phyloP scores from a whole-genome alignment of 257 asterid genomes.

The Ophiorrhiza pumila region DNA sequence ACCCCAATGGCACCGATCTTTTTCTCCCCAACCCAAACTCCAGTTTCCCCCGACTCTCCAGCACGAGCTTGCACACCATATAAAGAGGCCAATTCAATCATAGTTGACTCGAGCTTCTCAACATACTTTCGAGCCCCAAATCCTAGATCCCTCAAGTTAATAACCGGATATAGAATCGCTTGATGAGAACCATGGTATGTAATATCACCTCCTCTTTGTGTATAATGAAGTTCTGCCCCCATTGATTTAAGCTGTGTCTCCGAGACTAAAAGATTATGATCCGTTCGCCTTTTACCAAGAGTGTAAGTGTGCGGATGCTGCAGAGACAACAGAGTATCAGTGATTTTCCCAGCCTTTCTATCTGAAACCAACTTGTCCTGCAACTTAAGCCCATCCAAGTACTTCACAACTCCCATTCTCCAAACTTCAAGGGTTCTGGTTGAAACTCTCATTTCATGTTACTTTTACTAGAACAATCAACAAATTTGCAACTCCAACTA shows the following conservation, averaged over 20 bases:
- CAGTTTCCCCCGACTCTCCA: constrained; percentile 55
- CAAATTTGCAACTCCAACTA: neutral
- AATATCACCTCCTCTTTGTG: constrained; percentile 76
- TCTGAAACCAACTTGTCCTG: constrained; percentile 52
- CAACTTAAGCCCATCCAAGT: constrained; percentile 56
- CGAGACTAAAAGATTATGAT: constrained; percentile 49
- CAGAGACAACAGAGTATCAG: constrained; percentile 48
- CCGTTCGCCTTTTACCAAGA: constrained; percentile 63
- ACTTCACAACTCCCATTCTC: constrained; percentile 58
- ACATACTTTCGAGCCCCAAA: constrained; percentile 68
- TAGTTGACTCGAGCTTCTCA: constrained; percentile 63
- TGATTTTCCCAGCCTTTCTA: constrained; percentile 45
- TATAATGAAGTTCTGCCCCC: constrained; percentile 64
- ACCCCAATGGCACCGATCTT: constrained; percentile 75
- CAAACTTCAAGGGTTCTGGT: constrained; percentile 46
- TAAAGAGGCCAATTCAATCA: constrained; percentile 60
- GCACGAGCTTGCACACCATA: constrained; percentile 52
- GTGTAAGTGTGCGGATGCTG: constrained; percentile 83
- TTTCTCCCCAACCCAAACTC: constrained; percentile 65
- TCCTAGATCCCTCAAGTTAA: constrained; percentile 53
- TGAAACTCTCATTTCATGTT: constrained; percentile 17
- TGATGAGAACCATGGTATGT: constrained; percentile 81
- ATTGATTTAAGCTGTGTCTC: constrained; percentile 53
- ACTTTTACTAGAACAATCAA: constrained; percentile 9
- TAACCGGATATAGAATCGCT: constrained; percentile 64